These are phyloP conservation scores for Leccinum uliginosum DNA, from an alignment of 768 basidiomycete species.

Conservation along the genomic window DNA sequence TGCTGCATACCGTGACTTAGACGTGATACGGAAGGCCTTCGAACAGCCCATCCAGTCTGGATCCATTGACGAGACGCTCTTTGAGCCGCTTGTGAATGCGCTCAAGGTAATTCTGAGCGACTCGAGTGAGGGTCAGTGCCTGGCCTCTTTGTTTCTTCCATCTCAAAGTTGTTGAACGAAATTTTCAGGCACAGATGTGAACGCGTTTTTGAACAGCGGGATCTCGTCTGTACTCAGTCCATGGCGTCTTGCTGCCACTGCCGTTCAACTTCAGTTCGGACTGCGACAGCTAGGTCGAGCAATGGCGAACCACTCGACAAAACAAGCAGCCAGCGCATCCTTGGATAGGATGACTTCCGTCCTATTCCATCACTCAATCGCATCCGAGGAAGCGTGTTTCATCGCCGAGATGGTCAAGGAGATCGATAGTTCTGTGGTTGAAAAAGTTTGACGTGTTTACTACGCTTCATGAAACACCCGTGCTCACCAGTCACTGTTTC, in stretches of 20 bases:
- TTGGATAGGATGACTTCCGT: constrained; percentile 63
- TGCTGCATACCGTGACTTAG: constrained; percentile 72
- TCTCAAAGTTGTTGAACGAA: not conserved
- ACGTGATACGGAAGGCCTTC: constrained; percentile 64
- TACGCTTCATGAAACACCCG: not conserved
- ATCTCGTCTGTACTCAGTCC: constrained; percentile 69
- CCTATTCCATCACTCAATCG: constrained; percentile 70
- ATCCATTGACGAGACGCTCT: constrained; percentile 44
- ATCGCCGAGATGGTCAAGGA: constrained; percentile 79
- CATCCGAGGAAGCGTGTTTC: constrained; percentile 76
- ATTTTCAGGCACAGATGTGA: constrained; percentile 37
- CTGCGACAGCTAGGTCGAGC: constrained; percentile 70
- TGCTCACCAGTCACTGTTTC: not conserved
- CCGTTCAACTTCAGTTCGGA: constrained; percentile 72
- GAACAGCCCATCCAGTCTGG: constrained; percentile 55
- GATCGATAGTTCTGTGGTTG: constrained; percentile 59
- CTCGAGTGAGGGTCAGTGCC: constrained; percentile 47
- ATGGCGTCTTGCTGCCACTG: constrained; percentile 80
- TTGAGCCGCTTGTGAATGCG: constrained; percentile 62
- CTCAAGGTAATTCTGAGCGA: constrained; percentile 65
- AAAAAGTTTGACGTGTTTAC: constrained; percentile 44
- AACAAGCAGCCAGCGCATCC: constrained; percentile 52
- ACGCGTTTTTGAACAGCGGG: constrained; percentile 51
- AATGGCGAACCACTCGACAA: constrained; percentile 50
- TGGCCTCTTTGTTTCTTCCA: not conserved